Percentiles rank a stretch among this genome's conserved stretches.
phyloP scores from a whole-genome alignment of 208 protist genomes.

The Porcisia deanei region DNA sequence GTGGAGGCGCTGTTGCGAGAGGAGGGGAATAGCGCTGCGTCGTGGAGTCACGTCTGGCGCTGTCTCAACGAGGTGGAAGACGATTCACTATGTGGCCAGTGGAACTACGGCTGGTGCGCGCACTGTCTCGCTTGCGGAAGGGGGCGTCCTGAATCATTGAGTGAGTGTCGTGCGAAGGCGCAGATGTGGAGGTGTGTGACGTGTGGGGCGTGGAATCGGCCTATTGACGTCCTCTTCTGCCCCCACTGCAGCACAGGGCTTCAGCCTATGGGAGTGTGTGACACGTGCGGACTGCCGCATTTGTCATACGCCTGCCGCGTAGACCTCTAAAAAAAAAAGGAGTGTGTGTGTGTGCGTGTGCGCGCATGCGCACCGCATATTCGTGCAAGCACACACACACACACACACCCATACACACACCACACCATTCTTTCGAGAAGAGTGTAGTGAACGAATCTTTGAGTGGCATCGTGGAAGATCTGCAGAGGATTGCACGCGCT shows the following conservation, averaged over 20 bases:
- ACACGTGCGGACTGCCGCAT: conserved; percentile 48
- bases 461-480: too few species aligned
- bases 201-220: conserved; percentile 57
- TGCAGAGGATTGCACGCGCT: too few species aligned
- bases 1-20: conserved; percentile 19
- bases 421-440: too few species aligned
- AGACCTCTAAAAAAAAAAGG: conserved; percentile 8
- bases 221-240: conserved; percentile 70
- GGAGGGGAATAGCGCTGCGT: conserved; percentile 2
- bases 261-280: conserved; percentile 44
- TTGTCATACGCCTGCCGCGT: conserved; percentile 39
- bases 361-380: not conserved
- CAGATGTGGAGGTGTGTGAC: conserved; percentile 50
- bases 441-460: too few species aligned
- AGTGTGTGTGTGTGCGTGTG: not conserved
- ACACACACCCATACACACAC: too few species aligned
- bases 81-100: conserved; percentile 46
- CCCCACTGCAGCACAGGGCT: conserved; percentile 43
- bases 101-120: conserved; percentile 81
- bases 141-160: conserved; percentile 36
- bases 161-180: conserved; percentile 62
- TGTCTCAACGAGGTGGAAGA: conserved; percentile 56
- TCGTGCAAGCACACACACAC: too few species aligned
- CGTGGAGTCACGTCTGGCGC: conserved; percentile 56
- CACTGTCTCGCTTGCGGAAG: conserved; percentile 48